These are phyloP conservation scores for Epichloe amarillans DNA, from an alignment of 2,329 filamentous ascomycete species.

Conservation along the genomic window DNA sequence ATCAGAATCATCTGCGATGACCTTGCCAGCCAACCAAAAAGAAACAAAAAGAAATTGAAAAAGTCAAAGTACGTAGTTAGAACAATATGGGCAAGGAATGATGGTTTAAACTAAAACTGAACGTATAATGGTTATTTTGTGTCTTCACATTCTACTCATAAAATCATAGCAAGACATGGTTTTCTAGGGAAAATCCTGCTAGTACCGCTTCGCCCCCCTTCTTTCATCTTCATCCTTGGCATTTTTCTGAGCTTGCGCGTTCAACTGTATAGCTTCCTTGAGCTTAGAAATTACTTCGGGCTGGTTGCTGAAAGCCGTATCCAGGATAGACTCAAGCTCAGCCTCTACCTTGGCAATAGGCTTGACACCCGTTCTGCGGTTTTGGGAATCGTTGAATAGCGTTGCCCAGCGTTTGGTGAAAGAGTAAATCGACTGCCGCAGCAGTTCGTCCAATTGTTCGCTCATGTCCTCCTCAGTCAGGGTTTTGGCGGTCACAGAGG, in stretches of 20 bases:
- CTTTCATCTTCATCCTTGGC: conserved; percentile 24
- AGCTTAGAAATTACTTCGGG: conserved; percentile 45
- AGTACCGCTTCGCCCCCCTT: conserved; percentile 16
- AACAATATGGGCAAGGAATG: too few species aligned
- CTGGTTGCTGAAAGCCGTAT: conserved; percentile 44
- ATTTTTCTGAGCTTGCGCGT: conserved; percentile 39
- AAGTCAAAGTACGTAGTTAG: too few species aligned
- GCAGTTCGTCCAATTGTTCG: conserved; percentile 49
- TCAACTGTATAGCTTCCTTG: conserved; percentile 46
- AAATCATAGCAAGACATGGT: background rate
- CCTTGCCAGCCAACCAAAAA: too few species aligned
- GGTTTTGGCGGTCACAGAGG: conserved; percentile 24
- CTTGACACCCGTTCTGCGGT: conserved; percentile 33
- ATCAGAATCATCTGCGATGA: too few species aligned
- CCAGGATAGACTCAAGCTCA: conserved; percentile 43
- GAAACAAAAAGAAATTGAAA: too few species aligned
- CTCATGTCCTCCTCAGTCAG: conserved; percentile 43
- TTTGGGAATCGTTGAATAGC: conserved; percentile 34
- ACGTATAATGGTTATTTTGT: background rate
- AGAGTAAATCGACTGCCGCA: conserved; percentile 47
- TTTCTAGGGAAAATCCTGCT: background rate
- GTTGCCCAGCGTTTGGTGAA: conserved; percentile 49
- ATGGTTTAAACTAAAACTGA: too few species aligned
- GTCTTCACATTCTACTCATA: background rate
- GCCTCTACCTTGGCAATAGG: conserved; percentile 39